A percentile compares a stretch with the other conserved stretches of the same genome.
Conservation (phyloP, 768 basidiomycete genomes). For the Boletus bicolor region DNA sequence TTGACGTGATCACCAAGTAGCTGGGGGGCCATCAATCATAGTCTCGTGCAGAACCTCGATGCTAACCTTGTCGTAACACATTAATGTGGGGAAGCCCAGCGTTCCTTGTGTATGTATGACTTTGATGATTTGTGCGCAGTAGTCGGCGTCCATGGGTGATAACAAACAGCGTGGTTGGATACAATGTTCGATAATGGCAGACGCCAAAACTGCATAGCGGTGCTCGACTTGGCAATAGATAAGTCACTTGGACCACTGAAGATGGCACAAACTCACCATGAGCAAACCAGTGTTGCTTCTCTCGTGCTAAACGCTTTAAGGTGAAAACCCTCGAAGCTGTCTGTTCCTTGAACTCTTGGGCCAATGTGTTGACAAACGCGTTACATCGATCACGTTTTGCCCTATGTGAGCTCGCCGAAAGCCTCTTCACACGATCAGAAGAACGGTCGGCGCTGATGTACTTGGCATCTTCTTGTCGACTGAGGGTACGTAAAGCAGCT, state of each 20-base stretch:
- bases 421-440: conserved; percentile 57
- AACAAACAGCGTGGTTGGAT: conserved; percentile 87
- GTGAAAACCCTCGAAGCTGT: conserved; percentile 69
- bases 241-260: conserved; percentile 1
- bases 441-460: conserved; percentile 69
- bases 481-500: conserved; percentile 54
- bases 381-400: conserved; percentile 65
- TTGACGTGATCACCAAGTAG: conserved; percentile 83
- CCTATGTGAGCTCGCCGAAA: conserved; percentile 55
- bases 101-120: conserved; percentile 87
- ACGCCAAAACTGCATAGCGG: conserved; percentile 47
- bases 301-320: conserved; percentile 69
- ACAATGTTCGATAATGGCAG: conserved; percentile 81
- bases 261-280: conserved; percentile 40
- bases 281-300: conserved; percentile 83
- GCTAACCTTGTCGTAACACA: conserved; percentile 77
- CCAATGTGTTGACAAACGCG: conserved; percentile 52
- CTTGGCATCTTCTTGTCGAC: conserved; percentile 65
- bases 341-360: conserved; percentile 75
- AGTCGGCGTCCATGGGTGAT: conserved; percentile 97
- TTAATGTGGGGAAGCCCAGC: conserved; percentile 80
- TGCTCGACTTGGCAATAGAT: conserved; percentile 27
- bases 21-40: conserved; percentile 38
- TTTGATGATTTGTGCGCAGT: conserved; percentile 87
- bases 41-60: background rate